Base-by-base conservation (phyloP, 2,329 filamentous ascomycete species). In the Epichloe gansuensis region DNA sequence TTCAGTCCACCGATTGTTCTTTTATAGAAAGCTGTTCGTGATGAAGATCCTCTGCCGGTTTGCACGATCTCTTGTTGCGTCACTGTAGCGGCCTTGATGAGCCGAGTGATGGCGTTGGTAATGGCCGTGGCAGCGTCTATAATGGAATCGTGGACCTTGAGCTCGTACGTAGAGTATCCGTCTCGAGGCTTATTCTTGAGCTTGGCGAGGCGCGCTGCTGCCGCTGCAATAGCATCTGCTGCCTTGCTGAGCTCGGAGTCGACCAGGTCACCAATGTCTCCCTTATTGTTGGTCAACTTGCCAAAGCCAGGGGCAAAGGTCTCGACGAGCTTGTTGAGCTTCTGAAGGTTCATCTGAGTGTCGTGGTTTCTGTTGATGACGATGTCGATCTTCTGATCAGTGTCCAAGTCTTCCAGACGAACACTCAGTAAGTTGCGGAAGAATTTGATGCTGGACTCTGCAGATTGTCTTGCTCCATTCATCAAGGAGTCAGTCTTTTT, bases 1-100 rank as follows among this genome's bases (percentile, higher is more conserved):
- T 65, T 98, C 93, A 0, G 93, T 98, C 93, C 93, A 98, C 50
- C 93, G 82, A 72, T 97, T 98, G 79, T 98, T 96, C 76, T 97
- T 97, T 97, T 97, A 83, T 98, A 98, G 70, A 98, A 98, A 25
- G 91, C 90, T 2, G 91, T 94, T 54, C 85, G 81, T 45, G 89
- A 94, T 50, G 88, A 88, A 28, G 85, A 86, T 38, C 93, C 93
- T 21, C 88, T 85, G 7, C 93, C 93, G 57, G 95, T 89, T 58
- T 90, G 85, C 44, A 98, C 93, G 64, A 98, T 98, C 72, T 98
- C 93, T 67, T 95, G 84, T 67, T 98, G 93, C 2, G 91, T 94
- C 17, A 80, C 83, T 0, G 91, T 94, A 6, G 93, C 93, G 1
- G 93, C 93, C 70, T 93, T 91, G 75, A 98, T 97, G 54, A 98